These are phyloP conservation scores for Tetrapisispora namnaoensis DNA, from an alignment of 805 yeast genomes.

Conservation along the genomic window DNA sequence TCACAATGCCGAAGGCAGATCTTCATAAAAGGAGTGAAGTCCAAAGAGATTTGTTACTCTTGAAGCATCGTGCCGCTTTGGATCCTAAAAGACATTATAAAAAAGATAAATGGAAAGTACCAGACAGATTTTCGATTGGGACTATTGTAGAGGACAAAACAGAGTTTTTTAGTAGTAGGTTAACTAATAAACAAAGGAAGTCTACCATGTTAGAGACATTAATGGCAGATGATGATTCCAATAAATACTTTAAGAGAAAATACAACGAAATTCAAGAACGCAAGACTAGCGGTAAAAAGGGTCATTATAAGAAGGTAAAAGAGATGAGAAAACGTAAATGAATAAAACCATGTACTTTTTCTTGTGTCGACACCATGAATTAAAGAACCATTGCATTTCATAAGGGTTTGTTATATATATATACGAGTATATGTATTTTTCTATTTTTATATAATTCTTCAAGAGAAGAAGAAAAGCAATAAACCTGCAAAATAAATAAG, in stretches of 20 bases:
- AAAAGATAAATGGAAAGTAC: conserved; percentile 68
- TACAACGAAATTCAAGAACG: conserved; percentile 67
- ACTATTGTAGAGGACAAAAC: conserved; percentile 75
- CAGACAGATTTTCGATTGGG: conserved; percentile 80
- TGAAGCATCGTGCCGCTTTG: conserved; percentile 80
- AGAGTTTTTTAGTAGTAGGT: conserved; percentile 54
- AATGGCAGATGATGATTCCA: conserved; percentile 58
- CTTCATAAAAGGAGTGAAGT: conserved; percentile 47
- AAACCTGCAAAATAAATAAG: not conserved
- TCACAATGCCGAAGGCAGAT: conserved; percentile 66
- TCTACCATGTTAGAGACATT: conserved; percentile 74
- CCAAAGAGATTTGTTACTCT: conserved; percentile 65
- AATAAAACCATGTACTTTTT: not conserved
- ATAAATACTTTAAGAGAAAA: conserved; percentile 74
- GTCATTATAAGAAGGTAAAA: conserved; percentile 52
- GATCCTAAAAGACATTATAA: conserved; percentile 95
- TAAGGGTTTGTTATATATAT: not conserved
- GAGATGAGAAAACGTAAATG: conserved; percentile 40
- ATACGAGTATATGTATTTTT: too few relatives aligned
- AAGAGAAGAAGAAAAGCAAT: not conserved
- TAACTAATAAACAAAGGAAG: conserved; percentile 65
- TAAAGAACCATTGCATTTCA: not conserved
- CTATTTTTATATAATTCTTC: not conserved
- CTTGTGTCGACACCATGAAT: not conserved
- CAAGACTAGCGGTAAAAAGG: conserved; percentile 54